These are phyloP conservation scores for Teunomyces gatunensis DNA, from an alignment of 805 yeast species.

Conservation along the genomic window DNA sequence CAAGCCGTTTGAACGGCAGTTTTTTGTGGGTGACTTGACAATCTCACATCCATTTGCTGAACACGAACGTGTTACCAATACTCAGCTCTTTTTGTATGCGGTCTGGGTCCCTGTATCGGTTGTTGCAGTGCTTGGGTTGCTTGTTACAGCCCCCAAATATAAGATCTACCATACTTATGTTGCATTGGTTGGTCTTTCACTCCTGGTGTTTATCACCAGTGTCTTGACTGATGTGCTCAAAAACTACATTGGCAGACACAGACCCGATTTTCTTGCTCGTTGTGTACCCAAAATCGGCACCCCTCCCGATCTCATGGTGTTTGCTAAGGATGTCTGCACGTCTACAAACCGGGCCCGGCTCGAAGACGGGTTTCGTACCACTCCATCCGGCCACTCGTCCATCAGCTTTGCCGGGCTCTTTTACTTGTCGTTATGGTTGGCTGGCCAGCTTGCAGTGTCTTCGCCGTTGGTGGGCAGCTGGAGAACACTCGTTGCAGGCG, in stretches of 20 bases:
- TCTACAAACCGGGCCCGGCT: slow-evolving; percentile 37
- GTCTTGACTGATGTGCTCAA: slow-evolving; percentile 36
- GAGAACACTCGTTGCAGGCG: slow-evolving; percentile 51
- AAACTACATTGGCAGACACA: slow-evolving; percentile 28
- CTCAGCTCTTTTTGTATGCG: slow-evolving; percentile 27
- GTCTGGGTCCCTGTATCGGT: slow-evolving; percentile 21
- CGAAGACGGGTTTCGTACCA: slow-evolving; percentile 39
- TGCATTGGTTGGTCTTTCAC: slow-evolving; percentile 27
- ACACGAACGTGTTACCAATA: slow-evolving; percentile 30
- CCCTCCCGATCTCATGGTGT: slow-evolving; percentile 24
- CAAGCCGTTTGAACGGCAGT: slow-evolving; percentile 36
- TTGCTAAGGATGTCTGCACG: slow-evolving; percentile 46
- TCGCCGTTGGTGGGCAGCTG: slow-evolving; percentile 55
- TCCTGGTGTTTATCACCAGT: slow-evolving; percentile 29
- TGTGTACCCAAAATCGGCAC: slow-evolving; percentile 30
- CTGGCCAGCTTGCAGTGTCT: slow-evolving; percentile 57
- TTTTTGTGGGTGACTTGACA: slow-evolving; percentile 28
- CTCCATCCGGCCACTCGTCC: slow-evolving; percentile 42
- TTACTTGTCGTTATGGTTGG: slow-evolving; percentile 60
- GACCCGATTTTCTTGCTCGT: slow-evolving; percentile 34
- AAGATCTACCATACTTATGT: slow-evolving; percentile 43
- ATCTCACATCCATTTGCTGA: slow-evolving; percentile 37
- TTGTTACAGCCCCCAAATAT: slow-evolving; percentile 49
- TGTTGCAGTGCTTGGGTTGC: slow-evolving; percentile 17
- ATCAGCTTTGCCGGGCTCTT: slow-evolving; percentile 33